Evolutionary conservation across 2,329 filamentous ascomycete species (phyloP), one percentile per base, ranked within the genome.

Genomic region (Hypoxylon sp.): DNA sequence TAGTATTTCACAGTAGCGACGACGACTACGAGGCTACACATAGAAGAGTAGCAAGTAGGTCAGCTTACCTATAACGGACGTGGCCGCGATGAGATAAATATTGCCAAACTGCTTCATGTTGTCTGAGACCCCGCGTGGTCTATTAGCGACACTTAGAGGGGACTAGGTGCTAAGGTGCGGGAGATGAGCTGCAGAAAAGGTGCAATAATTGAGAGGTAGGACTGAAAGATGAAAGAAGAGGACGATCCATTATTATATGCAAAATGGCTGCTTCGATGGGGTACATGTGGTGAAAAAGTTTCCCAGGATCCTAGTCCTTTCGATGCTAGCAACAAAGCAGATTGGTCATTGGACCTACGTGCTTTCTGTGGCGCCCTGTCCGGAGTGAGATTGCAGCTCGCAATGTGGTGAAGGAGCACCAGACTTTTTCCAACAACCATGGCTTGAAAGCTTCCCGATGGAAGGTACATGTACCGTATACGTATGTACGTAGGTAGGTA

Each of bases 31-130:
- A 31, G n/a, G 29, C 35, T 50, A 39, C 35, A 5, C n/a, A 42
- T 26, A 39, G 31, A 14, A 14, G 35, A 47, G n/a, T 17, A 24
- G 39, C n/a, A 31, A 26, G 57, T 39, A 22, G 22, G 52, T 29
- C 26, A 57, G 66, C 77, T 70, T 74, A 80, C 81, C 81, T 35
- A 83, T 81, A 62, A 83, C 81, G 71, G 81, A 78, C 65, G 81
- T 79, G 70, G 80, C 79, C 72, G 82, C 81, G 68, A 83, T 83
- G 26, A 82, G 69, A 63, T 83, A 83, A 31, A 83, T 79, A 65
- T 83, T 83, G 52, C 79, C 79, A 53, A 81, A 72, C 47, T 74
- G 71, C 70, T 73, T 75, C 77, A 78, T 78, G 33, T 47, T 75
- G 68, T 69, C 66, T 70, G 11, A 71, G 67, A 73, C 71, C 70